Evolutionary conservation across 805 yeast genomes (phyloP).

Genomic region (Zygoascus biomembranicola): DNA sequence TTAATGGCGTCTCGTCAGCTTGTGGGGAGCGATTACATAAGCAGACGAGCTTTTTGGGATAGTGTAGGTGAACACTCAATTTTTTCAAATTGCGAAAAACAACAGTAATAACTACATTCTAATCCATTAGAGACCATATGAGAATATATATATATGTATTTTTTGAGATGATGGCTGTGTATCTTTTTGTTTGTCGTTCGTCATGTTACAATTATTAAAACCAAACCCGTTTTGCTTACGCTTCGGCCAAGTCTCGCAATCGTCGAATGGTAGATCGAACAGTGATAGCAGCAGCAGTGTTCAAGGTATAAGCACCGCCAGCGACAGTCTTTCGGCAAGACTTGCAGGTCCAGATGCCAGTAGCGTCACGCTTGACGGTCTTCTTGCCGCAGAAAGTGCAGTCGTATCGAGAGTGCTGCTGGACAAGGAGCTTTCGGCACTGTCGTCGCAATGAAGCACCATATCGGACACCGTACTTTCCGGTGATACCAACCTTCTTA

Average conservation of each 20-base stretch:
- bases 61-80: no score
- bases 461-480: slow-evolving; percentile 99
- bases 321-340: slow-evolving; percentile 95
- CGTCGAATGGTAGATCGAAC: slow-evolving; percentile 99
- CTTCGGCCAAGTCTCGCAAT: slow-evolving; percentile 99
- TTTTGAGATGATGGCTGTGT: background rate
- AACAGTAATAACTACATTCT: background rate
- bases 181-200: background rate
- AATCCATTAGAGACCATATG: background rate
- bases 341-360: slow-evolving; percentile 98
- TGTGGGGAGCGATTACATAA: no score
- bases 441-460: slow-evolving; percentile 99
- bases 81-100: no score
- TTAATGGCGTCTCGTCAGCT: no score
- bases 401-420: slow-evolving; percentile 98
- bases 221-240: slow-evolving; percentile 42
- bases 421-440: slow-evolving; percentile 98
- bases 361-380: slow-evolving; percentile 93
- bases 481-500: slow-evolving; percentile 99
- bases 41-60: no score
- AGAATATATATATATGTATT: background rate
- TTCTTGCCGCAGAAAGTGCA: slow-evolving; percentile 99
- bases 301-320: slow-evolving; percentile 99
- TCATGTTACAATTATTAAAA: background rate
- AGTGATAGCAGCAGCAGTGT: slow-evolving; percentile 98